Percentiles rank a stretch among this genome's conserved stretches.
phyloP scores from a whole-genome alignment of 23 red algal species.

The Gracilaria caudata region DNA sequence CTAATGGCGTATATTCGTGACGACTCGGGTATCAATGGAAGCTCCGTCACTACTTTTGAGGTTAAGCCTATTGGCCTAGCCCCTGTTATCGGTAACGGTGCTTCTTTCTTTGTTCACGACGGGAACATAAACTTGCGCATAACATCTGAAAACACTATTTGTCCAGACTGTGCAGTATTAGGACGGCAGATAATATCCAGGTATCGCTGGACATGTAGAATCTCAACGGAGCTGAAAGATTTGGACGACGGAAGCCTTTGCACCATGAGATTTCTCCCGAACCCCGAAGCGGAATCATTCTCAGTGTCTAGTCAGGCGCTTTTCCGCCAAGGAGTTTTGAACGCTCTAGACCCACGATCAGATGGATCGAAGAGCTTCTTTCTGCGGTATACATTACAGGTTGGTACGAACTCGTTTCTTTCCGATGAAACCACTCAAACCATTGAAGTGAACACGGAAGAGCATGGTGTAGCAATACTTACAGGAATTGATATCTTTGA shows the following conservation, averaged over 20 bases:
- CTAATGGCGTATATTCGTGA: constrained; percentile 42
- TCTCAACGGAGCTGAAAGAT: neutral
- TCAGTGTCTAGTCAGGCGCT: constrained; percentile 17
- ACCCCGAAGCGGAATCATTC: constrained; percentile 31
- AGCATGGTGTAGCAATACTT: constrained; percentile 27
- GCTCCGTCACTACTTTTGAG: constrained; percentile 18
- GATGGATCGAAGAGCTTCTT: constrained; percentile 9
- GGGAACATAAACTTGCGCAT: constrained; percentile 24
- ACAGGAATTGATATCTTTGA: constrained; percentile 20
- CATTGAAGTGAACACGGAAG: constrained; percentile 32
- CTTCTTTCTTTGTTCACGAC: constrained; percentile 31
- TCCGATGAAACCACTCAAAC: constrained; percentile 16
- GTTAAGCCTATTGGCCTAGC: constrained; percentile 29
- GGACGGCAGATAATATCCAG: neutral
- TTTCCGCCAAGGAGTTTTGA: neutral
- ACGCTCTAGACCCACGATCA: constrained; percentile 17
- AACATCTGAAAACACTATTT: constrained; percentile 56
- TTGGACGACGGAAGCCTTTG: neutral
- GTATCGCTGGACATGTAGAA: constrained; percentile 50
- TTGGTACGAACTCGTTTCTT: constrained; percentile 12
- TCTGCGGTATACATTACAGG: constrained; percentile 48
- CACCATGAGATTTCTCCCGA: constrained; percentile 17
- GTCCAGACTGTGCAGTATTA: constrained; percentile 30
- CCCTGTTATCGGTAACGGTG: constrained; percentile 59
- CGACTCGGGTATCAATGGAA: constrained; percentile 52